Percentiles rank a stretch among this genome's conserved stretches.
Conservation (phyloP, 352 stramenopile species). For the Nothophytophthora sp. region DNA sequence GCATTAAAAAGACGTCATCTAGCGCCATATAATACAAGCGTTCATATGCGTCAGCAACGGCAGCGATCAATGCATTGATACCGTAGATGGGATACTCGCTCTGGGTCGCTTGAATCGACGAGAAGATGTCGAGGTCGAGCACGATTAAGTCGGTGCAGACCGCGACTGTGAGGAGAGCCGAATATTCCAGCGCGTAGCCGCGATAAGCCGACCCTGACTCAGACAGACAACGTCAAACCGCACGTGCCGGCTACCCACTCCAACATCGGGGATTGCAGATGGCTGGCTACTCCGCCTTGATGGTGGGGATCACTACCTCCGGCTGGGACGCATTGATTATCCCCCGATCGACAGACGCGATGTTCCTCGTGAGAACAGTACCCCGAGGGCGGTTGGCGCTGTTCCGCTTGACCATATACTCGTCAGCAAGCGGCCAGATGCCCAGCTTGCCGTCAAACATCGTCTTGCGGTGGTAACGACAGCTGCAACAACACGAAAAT, state of each 20-base stretch:
- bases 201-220: too few relatives aligned
- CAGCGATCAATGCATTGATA: neutral
- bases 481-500: neutral
- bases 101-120: neutral
- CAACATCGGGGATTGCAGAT: too few relatives aligned
- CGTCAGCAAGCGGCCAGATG: neutral
- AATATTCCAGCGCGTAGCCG: neutral
- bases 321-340: neutral
- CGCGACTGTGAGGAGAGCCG: neutral
- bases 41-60: neutral
- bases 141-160: conserved; percentile 1
- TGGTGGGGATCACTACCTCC: neutral
- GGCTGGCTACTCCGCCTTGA: neutral
- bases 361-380: neutral
- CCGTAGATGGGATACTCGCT: neutral
- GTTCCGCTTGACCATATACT: neutral
- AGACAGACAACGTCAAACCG: too few relatives aligned
- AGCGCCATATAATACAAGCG: neutral
- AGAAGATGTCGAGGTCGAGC: neutral
- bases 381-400: neutral
- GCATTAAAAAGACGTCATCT: neutral
- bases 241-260: neutral
- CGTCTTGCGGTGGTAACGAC: neutral
- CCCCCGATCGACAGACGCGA: neutral
- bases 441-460: too few relatives aligned